Percentiles rank a stretch among this genome's conserved stretches.
Conservation (phyloP, 169 alveolate genomes). For the Plasmodium yoelii region DNA sequence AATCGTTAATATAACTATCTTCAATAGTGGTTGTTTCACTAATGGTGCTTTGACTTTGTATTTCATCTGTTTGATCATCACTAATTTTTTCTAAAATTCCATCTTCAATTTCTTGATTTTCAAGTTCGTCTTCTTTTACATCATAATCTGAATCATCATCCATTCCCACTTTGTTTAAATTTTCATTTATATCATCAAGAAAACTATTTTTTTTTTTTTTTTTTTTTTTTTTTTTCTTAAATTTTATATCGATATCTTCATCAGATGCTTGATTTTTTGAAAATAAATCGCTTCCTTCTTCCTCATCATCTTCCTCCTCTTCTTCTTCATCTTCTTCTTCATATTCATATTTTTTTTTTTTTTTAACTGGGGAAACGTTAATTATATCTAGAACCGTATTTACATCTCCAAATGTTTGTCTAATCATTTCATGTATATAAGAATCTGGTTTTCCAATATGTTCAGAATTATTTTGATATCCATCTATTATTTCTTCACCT, state of each 20-base stretch:
- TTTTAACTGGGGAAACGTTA: constrained; percentile 46
- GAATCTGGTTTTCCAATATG: constrained; percentile 46
- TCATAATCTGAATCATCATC: constrained; percentile 66
- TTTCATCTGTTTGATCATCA: neutral
- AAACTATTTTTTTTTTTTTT: constrained; percentile 42
- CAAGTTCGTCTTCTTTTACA: constrained; percentile 19
- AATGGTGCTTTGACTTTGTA: neutral
- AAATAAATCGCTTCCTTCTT: constrained; percentile 3
- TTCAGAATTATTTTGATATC: constrained; percentile 23
- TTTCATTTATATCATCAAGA: constrained; percentile 52
- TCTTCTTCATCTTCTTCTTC: constrained; percentile 66
- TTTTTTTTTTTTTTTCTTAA: constrained; percentile 27
- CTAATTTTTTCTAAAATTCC: constrained; percentile 5
- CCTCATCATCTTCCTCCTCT: constrained; percentile 18
- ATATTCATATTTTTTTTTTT: constrained; percentile 74
- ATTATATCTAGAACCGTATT: constrained; percentile 65
- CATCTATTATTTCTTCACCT: constrained; percentile 26
- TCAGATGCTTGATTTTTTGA: constrained; percentile 23
- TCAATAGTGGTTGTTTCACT: neutral
- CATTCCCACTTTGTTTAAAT: constrained; percentile 24
- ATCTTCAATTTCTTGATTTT: constrained; percentile 16
- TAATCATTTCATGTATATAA: constrained; percentile 49
- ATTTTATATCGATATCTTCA: constrained; percentile 22
- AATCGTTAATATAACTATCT: constrained; percentile 6
- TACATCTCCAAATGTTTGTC: constrained; percentile 73